Conservation (phyloP, 495 filamentous ascomycete genomes). For the Aspergillus carlsbadensis region DNA sequence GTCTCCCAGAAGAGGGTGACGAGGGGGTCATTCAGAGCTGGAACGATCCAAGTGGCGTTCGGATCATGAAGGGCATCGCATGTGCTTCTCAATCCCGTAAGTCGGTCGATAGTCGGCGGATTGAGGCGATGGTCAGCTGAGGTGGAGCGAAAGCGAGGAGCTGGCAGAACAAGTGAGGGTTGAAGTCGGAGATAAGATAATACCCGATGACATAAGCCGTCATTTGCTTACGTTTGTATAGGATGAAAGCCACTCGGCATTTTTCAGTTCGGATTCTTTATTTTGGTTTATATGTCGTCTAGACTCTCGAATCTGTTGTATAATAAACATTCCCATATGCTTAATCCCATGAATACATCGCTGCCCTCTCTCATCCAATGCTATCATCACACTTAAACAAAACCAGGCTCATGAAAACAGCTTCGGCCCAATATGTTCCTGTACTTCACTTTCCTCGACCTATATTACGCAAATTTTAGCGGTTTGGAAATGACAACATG, state of each 20-base stretch:
- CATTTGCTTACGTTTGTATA: neutral
- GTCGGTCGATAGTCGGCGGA: slow-evolving; percentile 1
- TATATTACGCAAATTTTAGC: slow-evolving; percentile 11
- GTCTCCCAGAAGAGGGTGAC: slow-evolving; percentile 26
- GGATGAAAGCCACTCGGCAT: too few species aligned
- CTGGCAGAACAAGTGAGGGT: slow-evolving; percentile 5
- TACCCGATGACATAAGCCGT: slow-evolving; percentile 14
- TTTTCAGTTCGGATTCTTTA: neutral
- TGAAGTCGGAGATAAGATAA: slow-evolving; percentile 29
- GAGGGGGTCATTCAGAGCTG: slow-evolving; percentile 22
- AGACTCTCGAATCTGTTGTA: neutral
- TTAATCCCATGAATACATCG: slow-evolving; percentile 18
- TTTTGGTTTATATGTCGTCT: neutral
- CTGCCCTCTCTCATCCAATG: slow-evolving; percentile 4
- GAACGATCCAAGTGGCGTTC: slow-evolving; percentile 18
- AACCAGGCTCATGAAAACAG: slow-evolving; percentile 39
- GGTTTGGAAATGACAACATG: neutral
- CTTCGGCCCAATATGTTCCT: slow-evolving; percentile 28
- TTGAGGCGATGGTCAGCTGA: neutral
- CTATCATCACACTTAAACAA: slow-evolving; percentile 5
- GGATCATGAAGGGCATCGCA: slow-evolving; percentile 20
- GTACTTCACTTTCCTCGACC: slow-evolving; percentile 44
- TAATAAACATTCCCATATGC: slow-evolving; percentile 9
- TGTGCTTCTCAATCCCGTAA: neutral
- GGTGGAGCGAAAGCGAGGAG: neutral